These are phyloP conservation scores for Populus euphratica DNA, from an alignment of 345 rosid species.

Conservation along the genomic window DNA sequence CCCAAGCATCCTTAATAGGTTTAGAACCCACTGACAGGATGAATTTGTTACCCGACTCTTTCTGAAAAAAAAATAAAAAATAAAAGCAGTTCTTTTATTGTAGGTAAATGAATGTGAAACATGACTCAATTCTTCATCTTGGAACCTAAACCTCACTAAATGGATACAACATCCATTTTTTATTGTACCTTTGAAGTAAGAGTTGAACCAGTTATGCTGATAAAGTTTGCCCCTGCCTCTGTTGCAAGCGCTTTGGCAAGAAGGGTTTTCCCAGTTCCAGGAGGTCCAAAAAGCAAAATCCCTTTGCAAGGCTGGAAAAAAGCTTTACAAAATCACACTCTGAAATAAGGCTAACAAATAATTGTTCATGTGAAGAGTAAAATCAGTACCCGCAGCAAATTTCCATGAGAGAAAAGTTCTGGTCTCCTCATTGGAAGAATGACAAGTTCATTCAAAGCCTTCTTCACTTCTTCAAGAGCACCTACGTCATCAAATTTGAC, in stretches of 20 bases:
- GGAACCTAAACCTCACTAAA: neutral
- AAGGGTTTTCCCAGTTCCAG: constrained; percentile 98
- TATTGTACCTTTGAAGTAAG: constrained; percentile 87
- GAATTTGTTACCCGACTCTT: neutral
- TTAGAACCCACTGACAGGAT: neutral
- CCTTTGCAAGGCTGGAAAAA: constrained; percentile 92
- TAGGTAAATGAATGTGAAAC: neutral
- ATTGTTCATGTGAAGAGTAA: constrained; percentile 4
- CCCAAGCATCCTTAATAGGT: neutral
- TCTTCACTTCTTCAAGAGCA: constrained; percentile 95
- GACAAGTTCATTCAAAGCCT: constrained; percentile 85
- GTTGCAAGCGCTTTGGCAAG: constrained; percentile 98
- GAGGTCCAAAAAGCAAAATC: constrained; percentile 96
- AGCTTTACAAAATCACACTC: constrained; percentile 8
- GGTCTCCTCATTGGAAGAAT: constrained; percentile 99
- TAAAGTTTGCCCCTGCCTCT: constrained; percentile 95
- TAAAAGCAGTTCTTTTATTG: neutral
- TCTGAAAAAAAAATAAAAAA: too few species aligned
- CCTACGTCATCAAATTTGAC: constrained; percentile 90
- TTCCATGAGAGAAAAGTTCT: constrained; percentile 85
- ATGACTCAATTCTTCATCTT: neutral
- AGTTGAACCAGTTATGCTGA: constrained; percentile 94
- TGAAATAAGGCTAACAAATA: neutral
- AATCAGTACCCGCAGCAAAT: constrained; percentile 71
- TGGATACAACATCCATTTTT: neutral